Percentiles rank a stretch among this genome's conserved stretches.
Evolutionary conservation across 257 asterid genomes (phyloP).

Genomic region (Galeopsis tetrahit): DNA sequence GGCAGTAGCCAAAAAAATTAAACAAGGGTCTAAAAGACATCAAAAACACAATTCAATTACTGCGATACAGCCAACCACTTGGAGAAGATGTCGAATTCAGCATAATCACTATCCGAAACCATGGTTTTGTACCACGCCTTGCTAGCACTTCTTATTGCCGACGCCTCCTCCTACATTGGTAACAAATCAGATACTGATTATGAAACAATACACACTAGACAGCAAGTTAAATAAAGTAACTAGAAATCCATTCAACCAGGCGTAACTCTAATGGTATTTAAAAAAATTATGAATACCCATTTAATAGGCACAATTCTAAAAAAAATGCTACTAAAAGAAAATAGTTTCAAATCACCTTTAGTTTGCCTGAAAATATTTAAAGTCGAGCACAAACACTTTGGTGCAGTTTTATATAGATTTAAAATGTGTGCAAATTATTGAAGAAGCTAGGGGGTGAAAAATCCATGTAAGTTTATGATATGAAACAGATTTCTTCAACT

Average conservation of each 20-base stretch:
- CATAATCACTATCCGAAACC: constrained; percentile 84
- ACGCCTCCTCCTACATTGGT: constrained; percentile 72
- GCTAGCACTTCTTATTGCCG: constrained; percentile 65
- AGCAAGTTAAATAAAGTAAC: background rate
- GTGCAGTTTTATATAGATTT: background rate
- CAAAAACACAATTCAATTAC: constrained; percentile 39
- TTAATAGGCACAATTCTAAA: background rate
- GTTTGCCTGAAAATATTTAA: background rate
- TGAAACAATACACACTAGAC: background rate
- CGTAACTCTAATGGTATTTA: background rate
- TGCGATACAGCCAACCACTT: constrained; percentile 87
- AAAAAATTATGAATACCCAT: background rate
- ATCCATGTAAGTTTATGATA: no score
- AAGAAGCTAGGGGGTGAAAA: no score
- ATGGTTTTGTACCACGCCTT: constrained; percentile 83
- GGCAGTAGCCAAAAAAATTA: constrained; percentile 15
- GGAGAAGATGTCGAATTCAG: constrained; percentile 79
- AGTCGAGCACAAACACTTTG: background rate
- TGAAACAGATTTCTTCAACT: no score
- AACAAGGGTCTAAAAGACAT: constrained; percentile 5
- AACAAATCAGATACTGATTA: background rate
- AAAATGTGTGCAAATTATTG: no score
- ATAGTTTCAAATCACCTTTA: no score
- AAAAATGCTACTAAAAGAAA: no score
- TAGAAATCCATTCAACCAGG: background rate